phyloP scores from a whole-genome alignment of 2,329 filamentous ascomycete species.

The Stagonosporopsis vannaccii region DNA sequence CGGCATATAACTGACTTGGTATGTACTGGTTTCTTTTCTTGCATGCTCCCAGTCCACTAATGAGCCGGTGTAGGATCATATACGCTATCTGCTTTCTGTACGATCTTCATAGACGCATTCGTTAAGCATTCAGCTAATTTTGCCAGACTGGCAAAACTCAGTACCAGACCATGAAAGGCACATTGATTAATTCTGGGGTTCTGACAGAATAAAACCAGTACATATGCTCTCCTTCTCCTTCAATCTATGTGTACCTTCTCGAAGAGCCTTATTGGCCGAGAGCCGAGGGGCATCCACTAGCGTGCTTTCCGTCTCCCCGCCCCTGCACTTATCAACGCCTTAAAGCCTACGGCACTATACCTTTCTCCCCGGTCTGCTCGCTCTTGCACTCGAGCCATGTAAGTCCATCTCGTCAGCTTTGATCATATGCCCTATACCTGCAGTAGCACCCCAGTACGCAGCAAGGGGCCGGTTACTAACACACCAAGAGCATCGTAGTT shows the following conservation, averaged over 20 bases:
- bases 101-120: constrained; percentile 9
- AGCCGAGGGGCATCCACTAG: constrained; percentile 27
- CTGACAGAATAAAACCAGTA: constrained; percentile 29
- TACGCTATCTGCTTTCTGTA: constrained; percentile 58
- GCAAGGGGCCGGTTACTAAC: not conserved
- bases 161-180: constrained; percentile 56
- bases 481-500: not conserved
- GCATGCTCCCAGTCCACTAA: constrained; percentile 11
- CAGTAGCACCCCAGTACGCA: not conserved
- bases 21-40: constrained; percentile 20
- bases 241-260: not conserved
- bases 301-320: constrained; percentile 18
- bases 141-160: constrained; percentile 57
- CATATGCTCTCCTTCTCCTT: constrained; percentile 9
- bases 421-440: not conserved
- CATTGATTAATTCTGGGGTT: constrained; percentile 45
- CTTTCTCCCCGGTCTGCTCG: not conserved
- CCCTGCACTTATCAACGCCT: constrained; percentile 6
- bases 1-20: constrained; percentile 56
- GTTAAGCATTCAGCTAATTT: constrained; percentile 9
- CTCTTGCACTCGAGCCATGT: not conserved
- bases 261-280: constrained; percentile 8
- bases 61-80: constrained; percentile 47
- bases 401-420: not conserved
- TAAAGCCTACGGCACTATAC: not conserved